These are phyloP conservation scores for Cladosporium cucumerinum DNA, from an alignment of 2,329 filamentous ascomycete species.

Conservation along the genomic window DNA sequence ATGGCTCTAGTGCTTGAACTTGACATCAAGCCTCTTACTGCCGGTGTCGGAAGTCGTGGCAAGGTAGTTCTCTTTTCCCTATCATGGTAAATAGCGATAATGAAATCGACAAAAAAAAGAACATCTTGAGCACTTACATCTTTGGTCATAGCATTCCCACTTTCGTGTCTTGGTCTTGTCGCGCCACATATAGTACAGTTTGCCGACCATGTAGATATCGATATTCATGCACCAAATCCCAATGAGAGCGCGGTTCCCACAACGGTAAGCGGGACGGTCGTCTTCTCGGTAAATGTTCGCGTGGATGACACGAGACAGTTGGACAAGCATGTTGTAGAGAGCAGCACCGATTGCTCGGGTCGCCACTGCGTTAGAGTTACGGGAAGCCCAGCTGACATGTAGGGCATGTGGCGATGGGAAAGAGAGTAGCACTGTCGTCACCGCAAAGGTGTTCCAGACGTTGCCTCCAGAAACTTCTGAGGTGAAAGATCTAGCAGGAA, in stretches of 20 bases:
- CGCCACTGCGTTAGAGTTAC: constrained; percentile 61
- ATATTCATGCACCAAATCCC: constrained; percentile 33
- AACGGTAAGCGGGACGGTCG: constrained; percentile 33
- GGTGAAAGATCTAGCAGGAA: constrained; percentile 29
- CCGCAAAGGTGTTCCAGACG: constrained; percentile 38
- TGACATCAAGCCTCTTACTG: constrained; percentile 42
- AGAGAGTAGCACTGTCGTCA: constrained; percentile 39
- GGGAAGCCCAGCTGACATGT: constrained; percentile 58
- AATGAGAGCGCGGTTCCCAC: constrained; percentile 39
- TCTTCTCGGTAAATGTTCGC: constrained; percentile 41
- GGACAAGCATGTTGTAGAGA: constrained; percentile 57
- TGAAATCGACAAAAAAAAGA: not conserved
- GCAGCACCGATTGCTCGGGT: constrained; percentile 61
- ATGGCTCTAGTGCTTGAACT: constrained; percentile 27
- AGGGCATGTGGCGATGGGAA: constrained; percentile 53
- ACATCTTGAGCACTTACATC: constrained; percentile 30
- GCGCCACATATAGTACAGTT: constrained; percentile 34
- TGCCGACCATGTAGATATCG: constrained; percentile 29
- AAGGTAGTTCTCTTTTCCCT: constrained; percentile 51
- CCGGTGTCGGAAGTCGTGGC: constrained; percentile 37
- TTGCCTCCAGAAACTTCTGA: constrained; percentile 40
- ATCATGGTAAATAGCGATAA: not conserved
- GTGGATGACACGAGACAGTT: constrained; percentile 45
- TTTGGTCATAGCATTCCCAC: constrained; percentile 50
- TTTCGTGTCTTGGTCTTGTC: constrained; percentile 37